A percentile compares a stretch with the other conserved stretches of the same genome.
phyloP scores from a whole-genome alignment of 192 early-diverging fungal species.

The Podila epigama region DNA sequence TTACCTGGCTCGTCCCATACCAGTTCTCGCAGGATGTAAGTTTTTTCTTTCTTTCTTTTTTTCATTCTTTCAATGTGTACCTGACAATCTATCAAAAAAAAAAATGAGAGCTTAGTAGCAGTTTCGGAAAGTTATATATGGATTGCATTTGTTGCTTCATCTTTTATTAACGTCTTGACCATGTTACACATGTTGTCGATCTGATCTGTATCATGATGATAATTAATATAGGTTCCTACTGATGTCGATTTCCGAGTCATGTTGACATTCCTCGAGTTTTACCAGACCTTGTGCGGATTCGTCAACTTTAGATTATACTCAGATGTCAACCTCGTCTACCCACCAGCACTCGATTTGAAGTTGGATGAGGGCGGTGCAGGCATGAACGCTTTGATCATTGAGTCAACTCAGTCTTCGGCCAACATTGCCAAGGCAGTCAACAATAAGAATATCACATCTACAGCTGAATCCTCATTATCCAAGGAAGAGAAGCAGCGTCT shows the following conservation, averaged over 20 bases:
- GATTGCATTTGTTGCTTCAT: no score
- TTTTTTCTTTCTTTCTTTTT: neutral
- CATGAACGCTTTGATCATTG: slow-evolving; percentile 71
- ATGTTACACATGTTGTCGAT: no score
- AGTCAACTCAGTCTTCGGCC: slow-evolving; percentile 54
- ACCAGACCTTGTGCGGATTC: slow-evolving; percentile 92
- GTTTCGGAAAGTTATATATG: no score
- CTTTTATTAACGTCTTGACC: no score
- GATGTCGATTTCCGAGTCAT: slow-evolving; percentile 98
- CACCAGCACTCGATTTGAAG: slow-evolving; percentile 79
- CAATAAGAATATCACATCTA: slow-evolving; percentile 1
- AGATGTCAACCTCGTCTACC: slow-evolving; percentile 89
- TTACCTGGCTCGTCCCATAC: slow-evolving; percentile 97
- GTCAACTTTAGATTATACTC: slow-evolving; percentile 94
- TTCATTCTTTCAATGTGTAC: no score
- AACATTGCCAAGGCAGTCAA: slow-evolving; percentile 45
- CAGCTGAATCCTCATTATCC: slow-evolving; percentile 31
- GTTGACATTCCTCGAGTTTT: slow-evolving; percentile 96
- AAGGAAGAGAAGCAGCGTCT: slow-evolving; percentile 53
- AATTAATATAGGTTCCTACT: slow-evolving; percentile 65
- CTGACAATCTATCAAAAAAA: no score
- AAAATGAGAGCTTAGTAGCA: no score
- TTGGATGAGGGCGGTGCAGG: slow-evolving; percentile 70
- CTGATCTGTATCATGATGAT: no score
- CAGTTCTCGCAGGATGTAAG: slow-evolving; percentile 88